Percentiles rank a stretch among this genome's conserved stretches.
Evolutionary conservation across 1,284 basidiomycete genomes (phyloP).

Genomic region (Athelia sp.): DNA sequence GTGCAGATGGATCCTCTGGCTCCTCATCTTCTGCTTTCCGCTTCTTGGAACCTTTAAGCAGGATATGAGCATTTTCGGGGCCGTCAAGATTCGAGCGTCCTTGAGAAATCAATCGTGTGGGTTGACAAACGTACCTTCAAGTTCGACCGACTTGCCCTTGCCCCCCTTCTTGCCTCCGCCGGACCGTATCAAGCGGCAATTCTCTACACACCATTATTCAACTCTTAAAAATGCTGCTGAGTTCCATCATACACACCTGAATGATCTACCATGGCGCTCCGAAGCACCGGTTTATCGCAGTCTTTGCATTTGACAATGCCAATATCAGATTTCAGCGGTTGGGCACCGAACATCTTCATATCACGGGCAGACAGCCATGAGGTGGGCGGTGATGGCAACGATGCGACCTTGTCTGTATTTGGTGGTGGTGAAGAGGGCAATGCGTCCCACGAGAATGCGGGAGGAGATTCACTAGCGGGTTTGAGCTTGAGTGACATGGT

Average conservation of each 20-base stretch:
- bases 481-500: conserved; percentile 58
- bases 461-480: conserved; percentile 32
- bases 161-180: conserved; percentile 40
- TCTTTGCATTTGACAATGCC: conserved; percentile 75
- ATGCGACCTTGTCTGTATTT: conserved; percentile 19
- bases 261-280: conserved; percentile 74
- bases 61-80: too few species aligned
- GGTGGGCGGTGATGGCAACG: conserved; percentile 64
- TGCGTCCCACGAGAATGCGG: conserved; percentile 57
- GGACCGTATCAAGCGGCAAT: conserved; percentile 56
- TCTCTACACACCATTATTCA: conserved; percentile 32
- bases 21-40: conserved; percentile 68
- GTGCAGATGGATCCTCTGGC: conserved; percentile 50
- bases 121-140: conserved; percentile 24
- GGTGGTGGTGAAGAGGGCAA: conserved; percentile 31
- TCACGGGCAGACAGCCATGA: conserved; percentile 79
- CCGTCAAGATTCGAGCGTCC: too few species aligned
- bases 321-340: conserved; percentile 64
- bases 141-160: conserved; percentile 45
- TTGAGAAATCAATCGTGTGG: too few species aligned
- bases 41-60: conserved; percentile 48
- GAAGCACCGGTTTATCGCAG: conserved; percentile 73
- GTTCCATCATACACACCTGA: conserved; percentile 54
- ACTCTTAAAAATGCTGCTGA: too few species aligned
- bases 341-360: conserved; percentile 82